Evolutionary conservation across 768 basidiomycete species (phyloP).

Genomic region (Psilocybe sp.): DNA sequence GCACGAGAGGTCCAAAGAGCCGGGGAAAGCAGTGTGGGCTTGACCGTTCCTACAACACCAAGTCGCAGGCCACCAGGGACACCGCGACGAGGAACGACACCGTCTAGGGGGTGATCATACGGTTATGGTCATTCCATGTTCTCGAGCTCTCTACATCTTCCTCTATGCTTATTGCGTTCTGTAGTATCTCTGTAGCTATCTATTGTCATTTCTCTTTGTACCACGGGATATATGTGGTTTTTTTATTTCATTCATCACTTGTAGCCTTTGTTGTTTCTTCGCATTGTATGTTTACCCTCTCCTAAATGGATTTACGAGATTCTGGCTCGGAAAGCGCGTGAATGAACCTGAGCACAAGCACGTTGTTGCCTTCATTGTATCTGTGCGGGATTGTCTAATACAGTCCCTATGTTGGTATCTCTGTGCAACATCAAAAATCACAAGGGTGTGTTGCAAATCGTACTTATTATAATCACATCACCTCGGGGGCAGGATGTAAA

Average conservation of each 20-base stretch:
- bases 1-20: conserved; percentile 69
- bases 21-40: conserved; percentile 48
- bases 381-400: too few relatives aligned
- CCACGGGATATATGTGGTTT: too few relatives aligned
- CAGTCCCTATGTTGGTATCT: neutral
- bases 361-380: too few relatives aligned
- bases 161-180: neutral
- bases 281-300: neutral
- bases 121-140: neutral
- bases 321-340: neutral
- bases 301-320: neutral
- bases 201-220: too few relatives aligned
- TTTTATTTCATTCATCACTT: too few relatives aligned
- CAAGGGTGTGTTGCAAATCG: neutral
- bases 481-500: conserved; percentile 9
- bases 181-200: neutral
- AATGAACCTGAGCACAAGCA: too few relatives aligned
- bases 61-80: conserved; percentile 60
- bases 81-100: conserved; percentile 53
- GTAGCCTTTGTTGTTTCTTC: too few relatives aligned
- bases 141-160: neutral
- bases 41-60: conserved; percentile 56
- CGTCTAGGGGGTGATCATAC: conserved; percentile 24
- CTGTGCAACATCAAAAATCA: neutral
- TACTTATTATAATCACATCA: neutral